Evolutionary conservation across 2,329 filamentous ascomycete genomes (phyloP).

Genomic region (Stemphylium beticola): DNA sequence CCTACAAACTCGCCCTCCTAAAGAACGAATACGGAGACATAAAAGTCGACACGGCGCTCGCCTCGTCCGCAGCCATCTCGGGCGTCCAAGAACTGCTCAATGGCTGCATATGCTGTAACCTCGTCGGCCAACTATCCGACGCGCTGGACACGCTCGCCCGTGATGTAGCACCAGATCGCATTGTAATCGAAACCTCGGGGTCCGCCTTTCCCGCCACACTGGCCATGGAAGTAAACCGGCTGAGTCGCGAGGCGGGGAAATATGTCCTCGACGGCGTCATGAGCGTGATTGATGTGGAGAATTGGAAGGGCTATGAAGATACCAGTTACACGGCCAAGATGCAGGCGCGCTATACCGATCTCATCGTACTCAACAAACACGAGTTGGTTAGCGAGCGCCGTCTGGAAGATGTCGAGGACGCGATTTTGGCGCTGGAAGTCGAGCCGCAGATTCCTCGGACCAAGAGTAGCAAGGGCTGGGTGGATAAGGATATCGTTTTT

Average conservation of each 20-base stretch:
- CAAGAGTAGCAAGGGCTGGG: slow-evolving; percentile 81
- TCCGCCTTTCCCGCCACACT: slow-evolving; percentile 83
- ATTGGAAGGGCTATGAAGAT: slow-evolving; percentile 92
- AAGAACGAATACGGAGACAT: slow-evolving; percentile 99
- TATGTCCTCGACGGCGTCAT: slow-evolving; percentile 88
- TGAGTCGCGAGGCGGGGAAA: slow-evolving; percentile 70
- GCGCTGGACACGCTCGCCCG: slow-evolving; percentile 77
- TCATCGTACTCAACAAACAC: slow-evolving; percentile 95
- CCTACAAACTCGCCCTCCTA: slow-evolving; percentile 89
- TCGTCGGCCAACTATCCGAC: slow-evolving; percentile 86
- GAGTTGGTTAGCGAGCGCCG: slow-evolving; percentile 74
- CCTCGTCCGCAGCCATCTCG: slow-evolving; percentile 79
- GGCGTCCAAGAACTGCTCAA: slow-evolving; percentile 93
- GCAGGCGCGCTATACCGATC: slow-evolving; percentile 87
- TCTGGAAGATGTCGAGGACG: slow-evolving; percentile 79
- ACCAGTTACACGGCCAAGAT: slow-evolving; percentile 87
- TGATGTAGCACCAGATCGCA: slow-evolving; percentile 72
- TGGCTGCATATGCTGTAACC: slow-evolving; percentile 98
- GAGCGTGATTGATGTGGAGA: slow-evolving; percentile 91
- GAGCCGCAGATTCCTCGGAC: slow-evolving; percentile 76
- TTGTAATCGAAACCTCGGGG: slow-evolving; percentile 92
- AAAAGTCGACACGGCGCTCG: slow-evolving; percentile 90
- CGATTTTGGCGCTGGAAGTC: slow-evolving; percentile 79
- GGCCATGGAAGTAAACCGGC: slow-evolving; percentile 85
- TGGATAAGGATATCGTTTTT: slow-evolving; percentile 80